Base-by-base conservation (phyloP, 495 filamentous ascomycete genomes). In the Halenospora varia region DNA sequence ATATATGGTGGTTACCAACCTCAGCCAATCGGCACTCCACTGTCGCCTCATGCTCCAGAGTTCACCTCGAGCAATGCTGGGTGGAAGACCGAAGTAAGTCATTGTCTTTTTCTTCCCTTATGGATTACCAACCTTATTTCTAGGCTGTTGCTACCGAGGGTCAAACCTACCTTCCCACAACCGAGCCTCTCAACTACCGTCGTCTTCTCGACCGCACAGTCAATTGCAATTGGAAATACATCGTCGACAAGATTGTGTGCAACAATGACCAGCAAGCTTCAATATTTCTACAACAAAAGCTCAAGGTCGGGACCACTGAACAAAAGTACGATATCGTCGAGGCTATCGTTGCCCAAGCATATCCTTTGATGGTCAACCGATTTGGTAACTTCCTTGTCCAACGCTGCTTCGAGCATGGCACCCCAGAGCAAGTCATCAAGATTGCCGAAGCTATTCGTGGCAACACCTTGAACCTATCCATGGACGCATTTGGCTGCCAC, bases 211-310 rank as follows among this genome's bases (percentile, higher is more conserved):
- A 98, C 68, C 93, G 94, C 62, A 96, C 91, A 64, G 89, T 96
- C 64, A 96, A 87, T 56, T 97, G 92, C 77, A 94, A 97, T 73
- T 98, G 95, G 94, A 96, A 92, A 73, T 96, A 96, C 66, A 97
- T 98, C 62, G 93, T 98, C 39, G 95, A 97, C 73, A 98, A 97
- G 77, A 98, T 98, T 68, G 91, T 97, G 51, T 96, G 91, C 85
- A 96, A 90, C 73, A 97, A 97, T 68, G 94, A 98, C 65, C 94
- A 98, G 68, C 94, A 98, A 72, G 95, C 94, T 15, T 97, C 95
- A 0, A 97, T 98, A 61, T 97, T 98, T 71, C 75, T 98, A 23
- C 94, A 98, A 70, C 95, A 98, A 72, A 98, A 98, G 76, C 88
- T 98, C 57, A 98, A 98, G 75, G 89, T 97, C 55, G 92, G 90